Evolutionary conservation across 2,329 filamentous ascomycete genomes (phyloP).

Genomic region (Apiospora rasikravindrae): DNA sequence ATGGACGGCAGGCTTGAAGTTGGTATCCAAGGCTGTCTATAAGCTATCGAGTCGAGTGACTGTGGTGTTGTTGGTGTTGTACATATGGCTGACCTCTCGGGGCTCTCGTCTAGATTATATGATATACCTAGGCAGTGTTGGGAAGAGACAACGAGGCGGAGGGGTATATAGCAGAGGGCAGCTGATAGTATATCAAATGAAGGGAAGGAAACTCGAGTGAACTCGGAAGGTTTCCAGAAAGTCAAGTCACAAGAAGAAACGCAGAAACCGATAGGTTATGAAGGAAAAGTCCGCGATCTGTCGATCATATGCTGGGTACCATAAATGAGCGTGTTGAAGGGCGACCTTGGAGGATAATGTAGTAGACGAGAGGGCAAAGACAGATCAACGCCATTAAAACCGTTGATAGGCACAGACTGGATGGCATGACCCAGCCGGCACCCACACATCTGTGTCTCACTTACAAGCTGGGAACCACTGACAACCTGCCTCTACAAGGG

Average conservation of each 20-base stretch:
- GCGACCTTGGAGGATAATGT: constrained; percentile 41
- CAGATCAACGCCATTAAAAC: constrained; percentile 49
- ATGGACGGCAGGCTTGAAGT: constrained; percentile 38
- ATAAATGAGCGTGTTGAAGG: constrained; percentile 40
- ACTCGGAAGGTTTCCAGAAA: constrained; percentile 40
- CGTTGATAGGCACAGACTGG: constrained; percentile 44
- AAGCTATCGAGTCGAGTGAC: constrained; percentile 34
- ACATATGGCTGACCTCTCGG: constrained; percentile 16
- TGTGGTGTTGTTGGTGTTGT: constrained; percentile 19
- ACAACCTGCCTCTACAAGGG: constrained; percentile 39
- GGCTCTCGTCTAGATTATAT: constrained; percentile 19
- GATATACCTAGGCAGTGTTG: constrained; percentile 27
- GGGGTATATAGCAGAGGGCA: constrained; percentile 21
- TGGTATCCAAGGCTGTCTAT: constrained; percentile 34
- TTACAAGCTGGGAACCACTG: constrained; percentile 45
- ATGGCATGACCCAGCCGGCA: constrained; percentile 39
- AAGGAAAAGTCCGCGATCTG: constrained; percentile 42
- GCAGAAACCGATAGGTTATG: constrained; percentile 40
- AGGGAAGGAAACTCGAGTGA: constrained; percentile 39
- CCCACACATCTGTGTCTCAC: constrained; percentile 57
- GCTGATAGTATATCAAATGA: constrained; percentile 39
- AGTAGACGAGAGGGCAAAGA: constrained; percentile 36
- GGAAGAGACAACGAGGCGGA: constrained; percentile 28
- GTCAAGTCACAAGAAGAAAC: constrained; percentile 40
- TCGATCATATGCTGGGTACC: constrained; percentile 41